Conservation (phyloP, 1,284 basidiomycete genomes). For the Apiotrichum gracile region DNA sequence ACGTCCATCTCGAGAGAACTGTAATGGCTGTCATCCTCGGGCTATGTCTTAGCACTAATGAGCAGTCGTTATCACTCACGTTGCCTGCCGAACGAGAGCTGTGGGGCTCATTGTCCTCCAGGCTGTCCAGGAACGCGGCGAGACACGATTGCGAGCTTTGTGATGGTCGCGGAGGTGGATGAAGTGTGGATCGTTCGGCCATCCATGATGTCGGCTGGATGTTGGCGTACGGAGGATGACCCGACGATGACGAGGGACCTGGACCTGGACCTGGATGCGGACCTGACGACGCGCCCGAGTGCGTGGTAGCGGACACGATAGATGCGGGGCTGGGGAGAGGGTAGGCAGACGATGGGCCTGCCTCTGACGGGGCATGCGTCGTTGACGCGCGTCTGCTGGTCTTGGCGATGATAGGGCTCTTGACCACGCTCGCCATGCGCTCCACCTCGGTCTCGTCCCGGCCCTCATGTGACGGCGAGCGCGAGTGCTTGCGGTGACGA, state of each 20-base stretch:
- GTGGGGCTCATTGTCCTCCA: slow-evolving; percentile 6
- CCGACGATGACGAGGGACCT: too few species aligned
- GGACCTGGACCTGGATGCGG: too few species aligned
- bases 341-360: neutral
- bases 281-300: neutral
- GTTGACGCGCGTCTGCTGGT: neutral
- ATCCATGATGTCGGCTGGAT: neutral
- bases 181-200: slow-evolving; percentile 5
- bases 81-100: neutral
- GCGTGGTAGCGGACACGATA: neutral
- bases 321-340: neutral
- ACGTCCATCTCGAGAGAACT: slow-evolving; percentile 17
- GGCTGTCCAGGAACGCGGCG: slow-evolving; percentile 9
- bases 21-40: slow-evolving; percentile 7
- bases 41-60: neutral
- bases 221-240: neutral
- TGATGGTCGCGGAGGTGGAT: neutral
- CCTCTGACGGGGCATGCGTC: neutral
- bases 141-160: neutral
- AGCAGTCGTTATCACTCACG: neutral
- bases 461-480: neutral
- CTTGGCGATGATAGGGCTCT: neutral
- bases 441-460: neutral
- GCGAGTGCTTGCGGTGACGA: slow-evolving; percentile 13
- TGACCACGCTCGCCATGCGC: neutral